Evolutionary conservation across 495 filamentous ascomycete genomes (phyloP), one percentile per base, ranked within the genome.

Genomic region (Podospora australis): DNA sequence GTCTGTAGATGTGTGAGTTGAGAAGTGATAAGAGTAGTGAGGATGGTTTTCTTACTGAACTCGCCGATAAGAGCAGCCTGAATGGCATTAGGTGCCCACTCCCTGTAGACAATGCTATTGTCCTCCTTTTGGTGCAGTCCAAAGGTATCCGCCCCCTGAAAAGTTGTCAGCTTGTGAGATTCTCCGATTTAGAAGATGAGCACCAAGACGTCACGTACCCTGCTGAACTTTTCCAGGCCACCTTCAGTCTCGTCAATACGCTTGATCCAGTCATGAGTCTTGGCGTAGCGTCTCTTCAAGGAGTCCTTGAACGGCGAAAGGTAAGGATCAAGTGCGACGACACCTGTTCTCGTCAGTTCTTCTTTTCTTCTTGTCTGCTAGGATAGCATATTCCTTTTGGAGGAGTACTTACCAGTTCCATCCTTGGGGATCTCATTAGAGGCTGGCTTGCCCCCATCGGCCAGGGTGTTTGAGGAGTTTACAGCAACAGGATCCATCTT

Each of bases 1-100:
- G 70, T 98, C 89, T 95, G 55, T n/a, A 32, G 3, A 20, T 6
- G 6, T 19, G 34, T 57, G 6, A 50, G 47, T 22, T 39, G 19
- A 3, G n/a, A 13, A 7, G 6, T n/a, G n/a, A n/a, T 11, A 29
- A 11, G 26, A 29, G 11, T 6, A 6, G 6, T 29, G 26, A 11
- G 26, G 11, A 6, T 29, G 26, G 26, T 11, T 6, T 29, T 29
- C 63, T 53, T 62, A 95, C 89, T 98, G 73, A 97, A 98, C 49
- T 97, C 92, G 45, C 92, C 92, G 51, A 97, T 84, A n/a, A 98
- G 75, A 50, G 84, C 83, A 16, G 92, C 92, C 56, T 83, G 68
- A 17, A 80, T 66, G 43, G 88, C 90, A 71, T 87, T 91, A 40
- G 92, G 91, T 2, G 92, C 92, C 92, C 92, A 98, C 79, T 98